These are phyloP conservation scores for Populus nigra DNA, from an alignment of 345 rosid genomes.

Conservation along the genomic window DNA sequence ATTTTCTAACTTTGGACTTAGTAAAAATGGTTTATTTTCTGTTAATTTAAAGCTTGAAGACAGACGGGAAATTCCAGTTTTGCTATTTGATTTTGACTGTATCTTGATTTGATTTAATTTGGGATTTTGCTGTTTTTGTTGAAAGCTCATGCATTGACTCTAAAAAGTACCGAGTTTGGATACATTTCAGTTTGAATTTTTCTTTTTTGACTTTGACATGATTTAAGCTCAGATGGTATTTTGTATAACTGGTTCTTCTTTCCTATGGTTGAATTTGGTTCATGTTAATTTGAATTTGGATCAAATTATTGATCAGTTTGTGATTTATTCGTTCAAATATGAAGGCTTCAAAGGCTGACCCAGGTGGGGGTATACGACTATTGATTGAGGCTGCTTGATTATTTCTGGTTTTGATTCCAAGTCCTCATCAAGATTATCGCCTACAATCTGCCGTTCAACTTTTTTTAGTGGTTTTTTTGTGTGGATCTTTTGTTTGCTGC, in stretches of 20 bases:
- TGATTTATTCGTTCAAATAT: slow-evolving; percentile 11
- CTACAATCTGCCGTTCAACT: slow-evolving; percentile 2
- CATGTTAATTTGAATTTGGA: slow-evolving; percentile 5
- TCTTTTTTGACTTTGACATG: slow-evolving; percentile 20
- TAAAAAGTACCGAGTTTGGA: slow-evolving; percentile 5
- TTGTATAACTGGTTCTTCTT: neutral
- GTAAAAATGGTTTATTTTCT: neutral
- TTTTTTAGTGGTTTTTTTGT: neutral
- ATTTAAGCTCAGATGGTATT: neutral
- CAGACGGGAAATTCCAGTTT: neutral
- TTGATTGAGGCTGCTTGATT: slow-evolving; percentile 23
- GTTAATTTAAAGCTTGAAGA: neutral
- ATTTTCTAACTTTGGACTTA: neutral
- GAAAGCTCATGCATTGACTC: slow-evolving; percentile 17
- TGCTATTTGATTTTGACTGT: slow-evolving; percentile 5
- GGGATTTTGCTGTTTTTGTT: slow-evolving; percentile 4
- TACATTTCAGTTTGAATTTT: slow-evolving; percentile 8
- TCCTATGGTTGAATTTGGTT: slow-evolving; percentile 14
- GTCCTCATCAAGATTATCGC: neutral
- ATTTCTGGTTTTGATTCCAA: slow-evolving; percentile 16
- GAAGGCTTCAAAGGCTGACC: slow-evolving; percentile 31
- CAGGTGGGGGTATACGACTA: neutral
- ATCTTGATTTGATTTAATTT: neutral
- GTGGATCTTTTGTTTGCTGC: neutral
- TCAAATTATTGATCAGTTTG: neutral